Conservation (phyloP, 225 moss, liverwort and hornwort species). For the Marchantia paleacea region DNA sequence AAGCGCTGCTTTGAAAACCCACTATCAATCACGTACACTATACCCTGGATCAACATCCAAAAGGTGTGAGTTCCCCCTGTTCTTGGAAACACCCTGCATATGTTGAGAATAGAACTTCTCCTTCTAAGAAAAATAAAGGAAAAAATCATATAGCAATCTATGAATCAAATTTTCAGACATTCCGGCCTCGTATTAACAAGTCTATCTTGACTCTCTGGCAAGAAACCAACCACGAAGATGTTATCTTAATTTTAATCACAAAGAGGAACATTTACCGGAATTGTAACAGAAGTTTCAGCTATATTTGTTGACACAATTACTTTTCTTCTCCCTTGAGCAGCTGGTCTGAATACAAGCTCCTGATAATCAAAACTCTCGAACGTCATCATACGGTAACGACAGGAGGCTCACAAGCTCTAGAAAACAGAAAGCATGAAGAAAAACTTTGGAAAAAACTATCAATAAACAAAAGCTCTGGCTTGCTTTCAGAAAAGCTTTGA, state of each 20-base stretch:
- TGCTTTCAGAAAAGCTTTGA: background rate
- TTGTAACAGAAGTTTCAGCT: conserved; percentile 90
- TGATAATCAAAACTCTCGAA: conserved; percentile 13
- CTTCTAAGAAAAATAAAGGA: background rate
- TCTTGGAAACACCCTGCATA: background rate
- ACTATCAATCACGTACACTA: conserved; percentile 85
- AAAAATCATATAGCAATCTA: background rate
- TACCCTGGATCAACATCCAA: conserved; percentile 52
- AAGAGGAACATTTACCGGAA: conserved; percentile 38
- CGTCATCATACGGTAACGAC: background rate
- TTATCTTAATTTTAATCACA: background rate
- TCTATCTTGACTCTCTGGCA: background rate
- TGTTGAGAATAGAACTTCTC: background rate
- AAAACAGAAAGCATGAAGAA: background rate
- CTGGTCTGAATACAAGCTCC: conserved; percentile 83
- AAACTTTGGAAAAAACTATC: background rate
- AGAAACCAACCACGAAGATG: background rate
- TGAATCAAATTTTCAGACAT: background rate
- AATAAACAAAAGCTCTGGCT: background rate
- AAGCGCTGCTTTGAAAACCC: conserved; percentile 95
- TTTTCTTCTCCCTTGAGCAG: conserved; percentile 65
- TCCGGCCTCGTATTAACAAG: background rate
- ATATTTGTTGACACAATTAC: conserved; percentile 89
- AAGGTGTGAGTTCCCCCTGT: background rate
- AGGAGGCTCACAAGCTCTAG: background rate